Evolutionary conservation across 2,329 filamentous ascomycete species (phyloP).

Genomic region (Alternaria sp.): DNA sequence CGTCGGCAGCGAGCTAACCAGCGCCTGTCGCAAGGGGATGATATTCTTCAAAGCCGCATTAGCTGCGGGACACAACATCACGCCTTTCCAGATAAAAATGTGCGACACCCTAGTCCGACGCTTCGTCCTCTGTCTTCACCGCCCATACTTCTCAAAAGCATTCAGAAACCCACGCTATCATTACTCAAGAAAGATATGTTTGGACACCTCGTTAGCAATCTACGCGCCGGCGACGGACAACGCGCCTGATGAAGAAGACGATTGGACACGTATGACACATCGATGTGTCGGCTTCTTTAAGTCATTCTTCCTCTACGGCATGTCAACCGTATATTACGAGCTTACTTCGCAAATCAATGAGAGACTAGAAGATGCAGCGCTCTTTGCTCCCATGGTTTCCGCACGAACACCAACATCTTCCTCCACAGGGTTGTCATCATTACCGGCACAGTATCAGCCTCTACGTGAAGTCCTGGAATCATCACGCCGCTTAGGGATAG

Average conservation of each 20-base stretch:
- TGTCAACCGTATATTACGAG: conserved; percentile 36
- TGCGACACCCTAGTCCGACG: conserved; percentile 63
- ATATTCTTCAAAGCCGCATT: conserved; percentile 27
- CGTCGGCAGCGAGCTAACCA: conserved; percentile 38
- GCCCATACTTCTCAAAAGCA: conserved; percentile 57
- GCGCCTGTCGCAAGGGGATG: conserved; percentile 30
- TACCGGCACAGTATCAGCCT: conserved; percentile 23
- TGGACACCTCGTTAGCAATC: conserved; percentile 51
- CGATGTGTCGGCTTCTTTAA: conserved; percentile 38
- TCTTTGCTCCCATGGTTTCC: neutral
- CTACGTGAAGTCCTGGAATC: conserved; percentile 23
- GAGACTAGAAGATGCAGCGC: neutral
- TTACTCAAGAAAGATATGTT: conserved; percentile 57
- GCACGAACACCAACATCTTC: conserved; percentile 8
- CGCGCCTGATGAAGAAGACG: conserved; percentile 24
- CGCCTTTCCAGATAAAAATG: conserved; percentile 57
- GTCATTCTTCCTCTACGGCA: conserved; percentile 32
- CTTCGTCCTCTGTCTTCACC: conserved; percentile 65
- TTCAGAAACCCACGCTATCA: conserved; percentile 58
- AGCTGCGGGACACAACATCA: conserved; percentile 13
- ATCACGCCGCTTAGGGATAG: conserved; percentile 16
- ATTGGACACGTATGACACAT: conserved; percentile 32
- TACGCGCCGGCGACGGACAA: conserved; percentile 24
- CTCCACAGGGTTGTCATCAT: neutral
- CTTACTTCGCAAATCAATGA: conserved; percentile 34